Base-by-base conservation (phyloP, 768 basidiomycete species). In the Suillus cothurnatus region DNA sequence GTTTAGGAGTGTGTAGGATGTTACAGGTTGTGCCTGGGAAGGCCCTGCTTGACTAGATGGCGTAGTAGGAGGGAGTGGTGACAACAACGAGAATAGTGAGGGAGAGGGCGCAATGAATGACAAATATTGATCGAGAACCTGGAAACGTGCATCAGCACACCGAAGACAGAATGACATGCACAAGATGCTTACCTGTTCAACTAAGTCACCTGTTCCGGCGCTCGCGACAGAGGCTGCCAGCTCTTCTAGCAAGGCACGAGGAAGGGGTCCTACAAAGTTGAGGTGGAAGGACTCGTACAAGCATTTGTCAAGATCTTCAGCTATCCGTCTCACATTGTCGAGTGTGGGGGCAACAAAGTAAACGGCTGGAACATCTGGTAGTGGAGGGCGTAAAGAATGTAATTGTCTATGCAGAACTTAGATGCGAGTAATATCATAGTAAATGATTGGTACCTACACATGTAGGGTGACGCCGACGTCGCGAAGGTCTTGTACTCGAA, bases 381-480 rank as follows among this genome's bases (percentile, higher is more conserved):
- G 81, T 6, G 95, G 86, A 32, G 97, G 97, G 64, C 97, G 86
- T 41, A 87, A 79, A 0, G 95, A 89, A 74, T 98, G 95, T 6
- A 99, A 79, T 82, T 99, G 97, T 68, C 96, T 98, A 68, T 56
- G 61, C 39, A 41, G 39, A 52, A 64, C 58, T 17, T 32, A 34
- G 23, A 61, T 66, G 43, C 69, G 59, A 23, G 53, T n/a, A 50
- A 47, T 28, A 64, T 21, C 12, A 55, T 57, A 67, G 21, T 34
- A 39, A 17, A 66, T 38, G 31, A 60, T 61, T 39, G 39, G 45
- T 62, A 81, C 94, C 71, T 81, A 98, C 96, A 99, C 95, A 80
- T 99, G 97, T 65, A 99, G 83, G 11, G 97, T 99, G 49, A 99
- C 95, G 38, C 97, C 97, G 58, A 94, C 93, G 72, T 99, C 97